A percentile compares a stretch with the other conserved stretches of the same genome.
phyloP scores from a whole-genome alignment of 164 flowering plant genomes.

The Echeveria elegans region DNA sequence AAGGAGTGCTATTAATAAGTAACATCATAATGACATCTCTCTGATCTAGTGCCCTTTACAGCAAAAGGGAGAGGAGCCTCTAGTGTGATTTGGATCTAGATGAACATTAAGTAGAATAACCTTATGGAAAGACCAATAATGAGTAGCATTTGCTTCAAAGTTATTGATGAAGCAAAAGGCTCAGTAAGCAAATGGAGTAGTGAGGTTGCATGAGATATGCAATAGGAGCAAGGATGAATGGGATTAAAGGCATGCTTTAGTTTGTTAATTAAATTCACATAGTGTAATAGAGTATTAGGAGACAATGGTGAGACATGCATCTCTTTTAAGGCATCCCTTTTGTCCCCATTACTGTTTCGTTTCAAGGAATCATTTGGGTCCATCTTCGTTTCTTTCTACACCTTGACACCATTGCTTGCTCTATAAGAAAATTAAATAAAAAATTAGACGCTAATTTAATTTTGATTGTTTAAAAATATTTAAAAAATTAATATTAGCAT shows the following conservation, averaged over 20 bases:
- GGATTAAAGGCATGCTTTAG: constrained; percentile 4
- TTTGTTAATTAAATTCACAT: background rate
- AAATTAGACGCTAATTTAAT: no score
- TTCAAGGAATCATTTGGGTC: constrained; percentile 16
- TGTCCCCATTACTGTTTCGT: constrained; percentile 21
- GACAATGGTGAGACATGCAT: constrained; percentile 13
- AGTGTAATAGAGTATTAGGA: constrained; percentile 7
- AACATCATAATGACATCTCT: background rate
- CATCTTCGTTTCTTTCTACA: constrained; percentile 13
- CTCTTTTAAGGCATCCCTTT: constrained; percentile 5
- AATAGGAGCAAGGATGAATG: background rate
- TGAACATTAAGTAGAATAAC: background rate
- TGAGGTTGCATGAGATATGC: constrained; percentile 13
- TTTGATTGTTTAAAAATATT: no score
- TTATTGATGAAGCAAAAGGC: background rate
- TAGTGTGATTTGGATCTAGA: background rate
- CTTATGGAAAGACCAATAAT: constrained; percentile 5
- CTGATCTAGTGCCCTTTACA: background rate
- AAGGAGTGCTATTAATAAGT: background rate
- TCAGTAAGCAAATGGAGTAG: background rate
- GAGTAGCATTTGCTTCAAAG: constrained; percentile 7
- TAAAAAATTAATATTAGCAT: no score
- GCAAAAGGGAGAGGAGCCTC: constrained; percentile 1
- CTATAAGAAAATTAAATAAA: no score
- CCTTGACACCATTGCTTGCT: no score